Percentiles rank a stretch among this genome's conserved stretches.
Conservation (phyloP, 2,329 filamentous ascomycete genomes). For the Samsoniella hepiali region DNA sequence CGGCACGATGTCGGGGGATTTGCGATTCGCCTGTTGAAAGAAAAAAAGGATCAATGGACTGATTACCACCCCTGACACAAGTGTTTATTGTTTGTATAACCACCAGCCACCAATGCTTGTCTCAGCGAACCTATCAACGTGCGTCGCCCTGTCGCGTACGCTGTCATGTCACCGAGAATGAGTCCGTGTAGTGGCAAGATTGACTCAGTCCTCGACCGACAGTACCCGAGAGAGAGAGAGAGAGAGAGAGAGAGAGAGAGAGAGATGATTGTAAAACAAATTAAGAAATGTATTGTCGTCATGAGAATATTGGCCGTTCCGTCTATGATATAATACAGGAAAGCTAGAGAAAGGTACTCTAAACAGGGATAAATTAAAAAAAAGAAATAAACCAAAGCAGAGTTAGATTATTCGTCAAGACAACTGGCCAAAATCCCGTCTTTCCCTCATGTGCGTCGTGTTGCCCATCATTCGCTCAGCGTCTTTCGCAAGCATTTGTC, state of each 20-base stretch:
- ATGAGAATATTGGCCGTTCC: neutral
- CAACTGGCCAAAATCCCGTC: neutral
- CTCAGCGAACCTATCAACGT: too few species aligned
- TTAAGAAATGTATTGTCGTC: neutral
- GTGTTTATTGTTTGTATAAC: neutral
- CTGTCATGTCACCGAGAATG: neutral
- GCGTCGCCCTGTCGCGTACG: neutral
- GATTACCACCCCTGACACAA: neutral
- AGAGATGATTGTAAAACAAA: neutral
- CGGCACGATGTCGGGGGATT: too few species aligned
- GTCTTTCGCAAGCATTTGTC: conserved; percentile 8
- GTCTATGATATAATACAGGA: neutral
- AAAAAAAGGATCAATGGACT: too few species aligned
- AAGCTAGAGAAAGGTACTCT: neutral
- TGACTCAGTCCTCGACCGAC: too few species aligned
- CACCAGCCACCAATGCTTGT: neutral
- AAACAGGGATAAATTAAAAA: neutral
- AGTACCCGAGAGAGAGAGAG: too few species aligned
- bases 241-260: neutral
- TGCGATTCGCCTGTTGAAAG: too few species aligned
- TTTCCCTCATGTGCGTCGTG: neutral
- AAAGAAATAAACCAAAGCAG: neutral
- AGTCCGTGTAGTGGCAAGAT: neutral
- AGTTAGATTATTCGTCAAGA: neutral
- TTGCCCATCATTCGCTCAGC: neutral